A percentile compares a stretch with the other conserved stretches of the same genome.
Evolutionary conservation across 371 early-diverging fungal species (phyloP).

Genomic region (Lichtheimia hyalospora): DNA sequence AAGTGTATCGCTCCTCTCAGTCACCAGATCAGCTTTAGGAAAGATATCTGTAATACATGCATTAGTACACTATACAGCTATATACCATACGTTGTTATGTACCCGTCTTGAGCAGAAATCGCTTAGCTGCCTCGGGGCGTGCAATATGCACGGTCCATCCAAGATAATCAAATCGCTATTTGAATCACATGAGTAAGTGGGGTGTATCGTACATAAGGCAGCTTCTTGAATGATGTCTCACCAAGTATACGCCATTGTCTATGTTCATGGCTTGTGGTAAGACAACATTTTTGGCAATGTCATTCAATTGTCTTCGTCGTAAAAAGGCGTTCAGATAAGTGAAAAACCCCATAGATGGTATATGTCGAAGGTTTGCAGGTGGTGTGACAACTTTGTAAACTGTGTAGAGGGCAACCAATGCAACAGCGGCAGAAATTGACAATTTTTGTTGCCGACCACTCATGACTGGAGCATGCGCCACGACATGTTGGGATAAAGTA

Average conservation of each 20-base stretch:
- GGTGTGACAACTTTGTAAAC: constrained; percentile 6
- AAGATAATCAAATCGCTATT: constrained; percentile 5
- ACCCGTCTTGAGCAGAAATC: constrained; percentile 13
- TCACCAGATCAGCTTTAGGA: constrained; percentile 4
- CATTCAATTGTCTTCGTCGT: background rate
- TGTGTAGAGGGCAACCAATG: constrained; percentile 4
- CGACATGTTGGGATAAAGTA: too few relatives aligned
- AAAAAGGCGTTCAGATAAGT: background rate
- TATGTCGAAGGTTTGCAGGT: constrained; percentile 14
- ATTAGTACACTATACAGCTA: background rate
- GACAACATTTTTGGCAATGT: constrained; percentile 2
- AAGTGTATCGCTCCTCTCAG: background rate
- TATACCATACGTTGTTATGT: background rate
- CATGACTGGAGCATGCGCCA: too few relatives aligned
- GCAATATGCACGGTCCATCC: constrained; percentile 13
- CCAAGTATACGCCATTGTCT: constrained; percentile 13
- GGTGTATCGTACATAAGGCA: too few relatives aligned
- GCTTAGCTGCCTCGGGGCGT: constrained; percentile 12
- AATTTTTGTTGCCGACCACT: background rate
- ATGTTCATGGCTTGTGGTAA: background rate
- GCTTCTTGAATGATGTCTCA: background rate
- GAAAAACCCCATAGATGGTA: constrained; percentile 7
- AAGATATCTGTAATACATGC: constrained; percentile 8
- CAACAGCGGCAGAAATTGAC: background rate
- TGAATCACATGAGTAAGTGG: background rate